A percentile compares a stretch with the other conserved stretches of the same genome.
Evolutionary conservation across 2,329 filamentous ascomycete species (phyloP).

Genomic region (Paraphoma chrysanthemicola): DNA sequence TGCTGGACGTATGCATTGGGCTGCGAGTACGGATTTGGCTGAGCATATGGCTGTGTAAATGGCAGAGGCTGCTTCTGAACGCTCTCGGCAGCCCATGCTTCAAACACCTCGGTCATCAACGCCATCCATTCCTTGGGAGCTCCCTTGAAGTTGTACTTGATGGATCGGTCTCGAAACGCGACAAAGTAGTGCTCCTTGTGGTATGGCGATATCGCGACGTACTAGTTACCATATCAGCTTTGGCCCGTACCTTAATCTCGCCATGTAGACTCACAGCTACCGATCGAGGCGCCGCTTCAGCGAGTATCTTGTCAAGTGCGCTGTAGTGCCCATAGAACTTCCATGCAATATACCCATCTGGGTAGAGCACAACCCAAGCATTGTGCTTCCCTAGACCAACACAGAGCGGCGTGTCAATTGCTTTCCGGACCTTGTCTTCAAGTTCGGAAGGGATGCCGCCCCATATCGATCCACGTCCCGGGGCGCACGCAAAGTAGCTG

Average conservation of each 20-base stretch:
- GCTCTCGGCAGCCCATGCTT: constrained; percentile 36
- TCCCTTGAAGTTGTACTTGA: constrained; percentile 44
- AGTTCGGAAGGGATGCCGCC: constrained; percentile 40
- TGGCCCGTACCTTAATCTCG: not conserved
- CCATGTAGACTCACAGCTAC: constrained; percentile 33
- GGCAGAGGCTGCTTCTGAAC: constrained; percentile 23
- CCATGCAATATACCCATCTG: constrained; percentile 38
- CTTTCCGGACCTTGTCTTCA: constrained; percentile 42
- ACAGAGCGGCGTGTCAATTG: constrained; percentile 37
- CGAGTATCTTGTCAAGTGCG: constrained; percentile 36
- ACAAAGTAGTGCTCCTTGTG: constrained; percentile 43
- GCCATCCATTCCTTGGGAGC: constrained; percentile 41
- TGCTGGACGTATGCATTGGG: constrained; percentile 10
- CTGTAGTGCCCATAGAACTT: constrained; percentile 42
- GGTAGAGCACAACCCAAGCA: constrained; percentile 45
- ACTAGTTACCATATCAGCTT: constrained; percentile 21
- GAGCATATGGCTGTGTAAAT: constrained; percentile 4
- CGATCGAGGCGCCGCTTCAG: constrained; percentile 29
- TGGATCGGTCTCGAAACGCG: constrained; percentile 37
- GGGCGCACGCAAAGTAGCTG: constrained; percentile 41
- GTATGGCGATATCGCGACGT: constrained; percentile 44
- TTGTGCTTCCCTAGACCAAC: constrained; percentile 38
- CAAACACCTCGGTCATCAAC: constrained; percentile 43
- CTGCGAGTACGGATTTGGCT: constrained; percentile 1
- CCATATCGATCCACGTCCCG: constrained; percentile 43